Base-by-base conservation (phyloP, 257 asterid species). In the Ajuga chamaepitys region DNA sequence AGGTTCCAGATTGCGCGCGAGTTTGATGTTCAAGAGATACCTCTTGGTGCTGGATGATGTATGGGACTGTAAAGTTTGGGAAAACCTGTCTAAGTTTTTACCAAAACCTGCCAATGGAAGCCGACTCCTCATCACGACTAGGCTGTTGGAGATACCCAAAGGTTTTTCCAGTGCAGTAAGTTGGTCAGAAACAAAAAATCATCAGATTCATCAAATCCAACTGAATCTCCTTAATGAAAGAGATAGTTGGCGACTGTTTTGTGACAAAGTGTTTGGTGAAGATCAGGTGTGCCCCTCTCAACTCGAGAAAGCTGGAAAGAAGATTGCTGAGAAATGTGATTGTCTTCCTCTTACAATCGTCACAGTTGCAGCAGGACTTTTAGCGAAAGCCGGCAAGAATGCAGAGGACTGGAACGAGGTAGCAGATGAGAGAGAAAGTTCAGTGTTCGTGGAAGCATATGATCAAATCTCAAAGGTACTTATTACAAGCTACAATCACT, bases 281-380 rank as follows among this genome's bases (percentile, higher is more conserved):
- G 17, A 7, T n/a, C n/a, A n/a, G 4, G 22, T 7, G 16, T 61
- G 67, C 12, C 67, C 54, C 3, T 22, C 26, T 61, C 40, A 22
- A 0, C 53, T 60, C 5, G 53, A n/a, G n/a, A n/a, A n/a, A n/a
- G n/a, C n/a, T n/a, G n/a, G n/a, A n/a, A n/a, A n/a, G n/a, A n/a
- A n/a, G 38, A 41, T 61, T 25, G 67, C 54, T 1, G 26, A 58
- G 32, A 68, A 20, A 1, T 58, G 65, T 26, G 65, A 67, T 32
- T 78, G 82, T 4, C 71, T 73, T 32, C 78, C 76, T 37, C 71
- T 77, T 24, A 17, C 59, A 1, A 59, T 77, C 4, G 28, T 63
- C 35, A 18, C 74, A 4, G 11, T 70, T 1, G 79, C 71, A 0
- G 59, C 63, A 0, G n/a, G n/a, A n/a, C 8, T 63, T 26, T 63